These are phyloP conservation scores for Metrosideros polymorpha DNA, from an alignment of 441 rosid genomes.

Conservation along the genomic window DNA sequence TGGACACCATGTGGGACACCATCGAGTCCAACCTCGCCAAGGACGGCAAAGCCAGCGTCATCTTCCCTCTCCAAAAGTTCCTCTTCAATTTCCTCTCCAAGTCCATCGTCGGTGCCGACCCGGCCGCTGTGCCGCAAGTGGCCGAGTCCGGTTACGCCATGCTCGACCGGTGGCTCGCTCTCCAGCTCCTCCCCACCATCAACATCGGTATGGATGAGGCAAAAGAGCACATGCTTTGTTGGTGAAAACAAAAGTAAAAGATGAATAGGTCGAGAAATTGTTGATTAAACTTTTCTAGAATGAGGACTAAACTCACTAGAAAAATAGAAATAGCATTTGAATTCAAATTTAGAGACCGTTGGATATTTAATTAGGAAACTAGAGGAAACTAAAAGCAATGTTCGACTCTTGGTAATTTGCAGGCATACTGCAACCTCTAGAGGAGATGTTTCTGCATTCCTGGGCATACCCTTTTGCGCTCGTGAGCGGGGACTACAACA, in stretches of 20 bases:
- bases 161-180: slow-evolving; percentile 52
- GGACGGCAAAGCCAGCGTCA: slow-evolving; percentile 24
- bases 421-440: slow-evolving; percentile 47
- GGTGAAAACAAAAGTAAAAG: neutral
- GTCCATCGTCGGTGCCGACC: slow-evolving; percentile 52
- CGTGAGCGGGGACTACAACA: slow-evolving; percentile 41
- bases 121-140: slow-evolving; percentile 30
- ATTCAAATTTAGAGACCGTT: neutral
- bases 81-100: slow-evolving; percentile 51
- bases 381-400: neutral
- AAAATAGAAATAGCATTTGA: too few species aligned
- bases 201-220: neutral
- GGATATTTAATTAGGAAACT: neutral
- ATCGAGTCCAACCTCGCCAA: slow-evolving; percentile 36
- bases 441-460: slow-evolving; percentile 72
- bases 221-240: neutral
- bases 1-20: slow-evolving; percentile 41
- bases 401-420: neutral
- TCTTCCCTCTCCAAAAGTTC: slow-evolving; percentile 37
- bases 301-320: too few species aligned
- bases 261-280: neutral
- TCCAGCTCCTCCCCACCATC: slow-evolving; percentile 46
- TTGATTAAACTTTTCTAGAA: too few species aligned
- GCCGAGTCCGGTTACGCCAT: slow-evolving; percentile 35
- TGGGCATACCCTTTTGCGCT: slow-evolving; percentile 57